phyloP scores from a whole-genome alignment of 257 asterid genomes.

The Jacaranda mimosifolia region DNA sequence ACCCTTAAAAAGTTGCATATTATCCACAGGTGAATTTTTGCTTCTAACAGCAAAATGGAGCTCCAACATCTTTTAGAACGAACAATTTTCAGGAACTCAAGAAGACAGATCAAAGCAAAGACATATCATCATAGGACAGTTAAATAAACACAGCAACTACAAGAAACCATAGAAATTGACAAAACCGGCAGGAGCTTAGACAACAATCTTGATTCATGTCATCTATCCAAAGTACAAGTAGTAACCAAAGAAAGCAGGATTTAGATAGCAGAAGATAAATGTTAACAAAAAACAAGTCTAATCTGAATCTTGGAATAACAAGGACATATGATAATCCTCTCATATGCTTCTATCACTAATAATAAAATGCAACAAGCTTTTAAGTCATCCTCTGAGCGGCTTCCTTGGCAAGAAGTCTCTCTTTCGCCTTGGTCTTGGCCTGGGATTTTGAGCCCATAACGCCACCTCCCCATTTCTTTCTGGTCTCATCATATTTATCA shows the following conservation, averaged over 20 bases:
- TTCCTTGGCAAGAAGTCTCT: slow-evolving; percentile 53
- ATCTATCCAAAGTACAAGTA: background rate
- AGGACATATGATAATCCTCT: background rate
- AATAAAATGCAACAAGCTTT: background rate
- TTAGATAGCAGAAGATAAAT: background rate
- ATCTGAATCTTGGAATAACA: slow-evolving; percentile 7
- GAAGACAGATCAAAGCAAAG: background rate
- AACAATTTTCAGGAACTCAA: background rate
- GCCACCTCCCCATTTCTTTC: slow-evolving; percentile 71
- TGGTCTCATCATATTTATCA: slow-evolving; percentile 52
- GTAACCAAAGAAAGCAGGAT: background rate
- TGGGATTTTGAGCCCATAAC: slow-evolving; percentile 65
- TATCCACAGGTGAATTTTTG: too few species aligned
- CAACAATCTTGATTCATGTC: background rate
- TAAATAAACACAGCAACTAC: too few species aligned
- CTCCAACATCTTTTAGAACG: background rate
- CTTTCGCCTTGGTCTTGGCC: slow-evolving; percentile 54
- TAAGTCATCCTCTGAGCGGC: slow-evolving; percentile 54
- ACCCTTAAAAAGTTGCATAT: background rate
- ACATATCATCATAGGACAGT: background rate
- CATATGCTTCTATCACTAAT: slow-evolving; percentile 12
- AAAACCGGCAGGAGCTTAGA: background rate
- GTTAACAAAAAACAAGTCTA: background rate
- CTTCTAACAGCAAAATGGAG: background rate
- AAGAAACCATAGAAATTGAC: background rate